phyloP scores from a whole-genome alignment of 495 filamentous ascomycete genomes.

The Neurospora sp. region DNA sequence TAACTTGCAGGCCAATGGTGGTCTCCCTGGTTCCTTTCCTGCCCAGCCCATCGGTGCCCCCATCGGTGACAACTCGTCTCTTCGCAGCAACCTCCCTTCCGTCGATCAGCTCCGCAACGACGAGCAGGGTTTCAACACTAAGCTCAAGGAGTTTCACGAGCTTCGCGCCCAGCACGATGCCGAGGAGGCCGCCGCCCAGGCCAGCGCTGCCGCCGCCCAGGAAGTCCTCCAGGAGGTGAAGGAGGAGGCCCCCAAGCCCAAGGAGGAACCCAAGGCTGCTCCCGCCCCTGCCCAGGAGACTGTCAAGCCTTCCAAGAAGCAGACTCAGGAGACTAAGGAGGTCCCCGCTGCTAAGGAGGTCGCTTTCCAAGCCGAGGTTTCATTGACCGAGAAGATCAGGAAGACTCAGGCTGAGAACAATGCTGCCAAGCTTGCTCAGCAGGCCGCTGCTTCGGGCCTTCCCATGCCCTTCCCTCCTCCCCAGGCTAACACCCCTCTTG shows the following conservation, averaged over 20 bases:
- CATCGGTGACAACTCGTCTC: constrained; percentile 16
- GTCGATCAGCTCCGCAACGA: constrained; percentile 39
- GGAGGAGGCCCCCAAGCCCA: constrained; percentile 7
- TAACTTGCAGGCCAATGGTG: constrained; percentile 24
- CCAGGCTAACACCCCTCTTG: constrained; percentile 65
- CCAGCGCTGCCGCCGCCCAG: constrained; percentile 3
- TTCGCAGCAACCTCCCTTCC: constrained; percentile 31
- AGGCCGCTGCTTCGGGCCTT: constrained; percentile 47
- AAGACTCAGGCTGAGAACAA: constrained; percentile 48
- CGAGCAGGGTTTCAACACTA: constrained; percentile 38
- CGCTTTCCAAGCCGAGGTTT: constrained; percentile 31
- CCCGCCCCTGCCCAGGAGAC: not conserved
- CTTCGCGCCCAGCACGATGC: constrained; percentile 48
- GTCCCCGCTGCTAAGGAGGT: constrained; percentile 6
- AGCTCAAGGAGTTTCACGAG: constrained; percentile 46
- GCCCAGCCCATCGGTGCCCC: constrained; percentile 23
- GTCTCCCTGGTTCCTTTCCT: constrained; percentile 25
- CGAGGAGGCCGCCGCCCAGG: constrained; percentile 21
- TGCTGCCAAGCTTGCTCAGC: constrained; percentile 51
- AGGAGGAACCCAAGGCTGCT: not conserved
- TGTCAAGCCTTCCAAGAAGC: not conserved
- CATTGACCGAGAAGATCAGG: constrained; percentile 80
- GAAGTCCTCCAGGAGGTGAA: constrained; percentile 3
- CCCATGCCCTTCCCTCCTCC: constrained; percentile 67
- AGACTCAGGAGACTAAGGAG: not conserved